These are phyloP conservation scores for Nitzschia palea DNA, from an alignment of 108 stramenopile genomes.

Conservation along the genomic window DNA sequence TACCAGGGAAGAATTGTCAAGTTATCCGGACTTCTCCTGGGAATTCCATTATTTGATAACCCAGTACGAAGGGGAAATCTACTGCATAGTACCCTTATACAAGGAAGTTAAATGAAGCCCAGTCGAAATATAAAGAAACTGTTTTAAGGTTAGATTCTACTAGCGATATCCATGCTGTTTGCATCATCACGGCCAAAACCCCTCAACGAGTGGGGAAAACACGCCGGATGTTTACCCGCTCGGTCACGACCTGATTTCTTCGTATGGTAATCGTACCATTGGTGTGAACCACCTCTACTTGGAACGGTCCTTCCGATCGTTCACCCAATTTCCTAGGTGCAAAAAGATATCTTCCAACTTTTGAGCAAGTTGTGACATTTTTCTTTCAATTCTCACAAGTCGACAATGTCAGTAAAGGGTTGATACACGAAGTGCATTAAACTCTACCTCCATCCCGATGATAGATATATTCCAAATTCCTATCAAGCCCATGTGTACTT, in stretches of 20 bases:
- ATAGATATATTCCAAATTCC: conserved; percentile 39
- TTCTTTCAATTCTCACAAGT: conserved; percentile 25
- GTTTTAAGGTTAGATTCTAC: too few relatives aligned
- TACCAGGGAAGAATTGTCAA: too few relatives aligned
- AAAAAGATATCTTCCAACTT: conserved; percentile 30
- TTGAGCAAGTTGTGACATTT: conserved; percentile 8
- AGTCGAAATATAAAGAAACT: too few relatives aligned
- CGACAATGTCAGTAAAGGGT: conserved; percentile 29
- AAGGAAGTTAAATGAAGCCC: too few relatives aligned
- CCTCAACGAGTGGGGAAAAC: too few relatives aligned
- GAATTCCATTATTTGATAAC: too few relatives aligned
- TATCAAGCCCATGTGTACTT: conserved; percentile 38
- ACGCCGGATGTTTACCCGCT: not conserved
- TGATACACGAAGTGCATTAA: conserved; percentile 33
- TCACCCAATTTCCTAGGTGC: not conserved
- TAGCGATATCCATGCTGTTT: too few relatives aligned
- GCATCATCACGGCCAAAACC: too few relatives aligned
- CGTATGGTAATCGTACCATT: not conserved
- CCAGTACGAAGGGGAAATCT: too few relatives aligned
- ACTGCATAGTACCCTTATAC: too few relatives aligned
- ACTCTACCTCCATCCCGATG: not conserved
- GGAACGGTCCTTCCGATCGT: not conserved
- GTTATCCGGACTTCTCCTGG: too few relatives aligned
- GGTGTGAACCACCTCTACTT: not conserved
- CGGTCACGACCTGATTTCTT: not conserved